Percentiles rank a stretch among this genome's conserved stretches.
phyloP scores from a whole-genome alignment of 176 grass and related monocot species.

The Cymbopogon citratus region DNA sequence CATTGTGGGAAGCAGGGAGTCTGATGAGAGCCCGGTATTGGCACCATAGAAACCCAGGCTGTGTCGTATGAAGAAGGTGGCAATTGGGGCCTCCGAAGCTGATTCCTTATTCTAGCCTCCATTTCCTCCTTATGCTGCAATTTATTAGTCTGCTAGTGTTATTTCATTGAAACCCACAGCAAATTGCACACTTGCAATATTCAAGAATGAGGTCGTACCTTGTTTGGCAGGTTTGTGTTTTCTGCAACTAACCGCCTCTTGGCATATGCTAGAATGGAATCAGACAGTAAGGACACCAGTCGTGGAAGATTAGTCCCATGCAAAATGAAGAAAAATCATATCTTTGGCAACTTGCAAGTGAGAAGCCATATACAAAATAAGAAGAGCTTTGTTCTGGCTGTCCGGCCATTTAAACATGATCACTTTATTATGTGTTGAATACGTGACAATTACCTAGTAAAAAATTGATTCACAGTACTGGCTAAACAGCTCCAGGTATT shows the following conservation, averaged over 20 bases:
- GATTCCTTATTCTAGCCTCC: conserved; percentile 48
- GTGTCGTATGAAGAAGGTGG: conserved; percentile 60
- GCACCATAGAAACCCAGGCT: conserved; percentile 87
- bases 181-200: neutral
- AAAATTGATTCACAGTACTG: no score
- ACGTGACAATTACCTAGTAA: no score
- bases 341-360: neutral
- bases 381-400: neutral
- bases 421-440: no score
- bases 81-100: conserved; percentile 30
- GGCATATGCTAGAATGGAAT: neutral
- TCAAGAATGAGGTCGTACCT: neutral
- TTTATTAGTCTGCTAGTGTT: neutral
- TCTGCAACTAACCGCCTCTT: neutral
- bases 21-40: conserved; percentile 28
- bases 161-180: neutral
- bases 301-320: neutral
- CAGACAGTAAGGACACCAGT: neutral
- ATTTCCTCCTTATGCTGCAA: conserved; percentile 32
- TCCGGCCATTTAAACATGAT: no score
- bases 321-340: neutral
- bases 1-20: conserved; percentile 54
- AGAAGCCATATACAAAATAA: neutral
- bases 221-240: neutral
- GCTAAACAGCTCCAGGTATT: no score